Percentiles rank a stretch among this genome's conserved stretches.
These are phyloP conservation scores for Microstegium vimineum DNA, from an alignment of 176 grass and related monocot genomes.

Conservation along the genomic window DNA sequence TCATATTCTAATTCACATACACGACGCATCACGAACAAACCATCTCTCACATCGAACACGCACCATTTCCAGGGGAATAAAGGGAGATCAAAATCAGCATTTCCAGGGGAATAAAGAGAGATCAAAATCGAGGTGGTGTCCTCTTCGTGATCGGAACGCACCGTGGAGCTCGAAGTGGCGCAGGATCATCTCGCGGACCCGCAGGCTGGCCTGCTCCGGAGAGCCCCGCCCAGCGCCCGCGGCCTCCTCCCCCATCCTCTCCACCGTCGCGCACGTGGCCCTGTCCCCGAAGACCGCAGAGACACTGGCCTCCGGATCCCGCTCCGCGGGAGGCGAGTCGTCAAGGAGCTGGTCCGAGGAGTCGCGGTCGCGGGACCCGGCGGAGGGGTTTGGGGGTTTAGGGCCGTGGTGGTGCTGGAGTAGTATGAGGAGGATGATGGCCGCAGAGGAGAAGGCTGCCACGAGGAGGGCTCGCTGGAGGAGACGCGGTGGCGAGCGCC, in stretches of 20 bases:
- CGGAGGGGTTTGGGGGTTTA: constrained; percentile 1
- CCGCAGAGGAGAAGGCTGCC: constrained; percentile 10
- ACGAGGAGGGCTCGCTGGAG: constrained; percentile 33
- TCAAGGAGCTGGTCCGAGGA: neutral
- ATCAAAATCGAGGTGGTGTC: neutral
- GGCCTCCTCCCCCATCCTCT: constrained; percentile 74
- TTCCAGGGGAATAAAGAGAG: no score
- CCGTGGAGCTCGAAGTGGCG: constrained; percentile 80
- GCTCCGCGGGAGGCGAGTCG: neutral
- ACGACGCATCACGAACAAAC: neutral
- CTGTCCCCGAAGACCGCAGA: neutral
- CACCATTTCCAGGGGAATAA: neutral
- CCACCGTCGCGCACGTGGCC: constrained; percentile 66
- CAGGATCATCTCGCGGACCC: constrained; percentile 60
- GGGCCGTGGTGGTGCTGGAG: constrained; percentile 19
- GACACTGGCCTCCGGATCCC: neutral
- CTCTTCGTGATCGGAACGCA: constrained; percentile 5
- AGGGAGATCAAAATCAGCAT: no score
- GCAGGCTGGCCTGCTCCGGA: constrained; percentile 56
- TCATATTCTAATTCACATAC: neutral
- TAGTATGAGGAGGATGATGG: constrained; percentile 23
- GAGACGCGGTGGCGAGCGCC: neutral
- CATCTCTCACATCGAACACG: neutral
- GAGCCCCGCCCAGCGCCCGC: constrained; percentile 18
- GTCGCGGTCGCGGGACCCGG: neutral